phyloP scores from a whole-genome alignment of 345 rosid genomes.

The Eutrema yunnanense region DNA sequence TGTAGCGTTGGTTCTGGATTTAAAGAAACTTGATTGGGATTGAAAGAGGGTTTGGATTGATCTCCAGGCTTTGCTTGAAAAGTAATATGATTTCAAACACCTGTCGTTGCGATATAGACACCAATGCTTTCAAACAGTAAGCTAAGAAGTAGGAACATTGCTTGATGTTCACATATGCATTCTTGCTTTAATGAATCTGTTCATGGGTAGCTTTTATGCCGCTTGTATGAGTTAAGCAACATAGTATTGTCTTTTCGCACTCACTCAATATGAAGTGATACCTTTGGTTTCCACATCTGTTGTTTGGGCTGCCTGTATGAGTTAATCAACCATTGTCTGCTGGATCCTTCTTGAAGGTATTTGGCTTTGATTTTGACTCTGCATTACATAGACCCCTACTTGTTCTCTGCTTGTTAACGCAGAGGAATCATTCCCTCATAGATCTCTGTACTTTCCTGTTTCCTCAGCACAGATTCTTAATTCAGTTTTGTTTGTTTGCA shows the following conservation, averaged over 20 bases:
- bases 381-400: neutral
- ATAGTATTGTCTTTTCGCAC: neutral
- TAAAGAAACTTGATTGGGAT: too few relatives aligned
- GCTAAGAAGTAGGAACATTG: too few relatives aligned
- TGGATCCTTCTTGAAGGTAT: neutral
- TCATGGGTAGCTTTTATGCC: too few relatives aligned
- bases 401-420: neutral
- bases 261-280: neutral
- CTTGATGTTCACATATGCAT: too few relatives aligned
- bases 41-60: too few relatives aligned
- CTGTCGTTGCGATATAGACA: too few relatives aligned
- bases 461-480: neutral
- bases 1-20: too few relatives aligned
- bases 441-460: neutral
- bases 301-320: neutral
- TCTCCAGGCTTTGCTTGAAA: too few relatives aligned
- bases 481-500: slow-evolving; percentile 21
- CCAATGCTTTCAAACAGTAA: too few relatives aligned
- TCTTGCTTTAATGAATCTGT: too few relatives aligned
- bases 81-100: too few relatives aligned
- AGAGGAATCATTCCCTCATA: neutral
- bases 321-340: neutral
- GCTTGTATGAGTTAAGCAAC: neutral
- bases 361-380: neutral
- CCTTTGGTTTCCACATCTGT: neutral